phyloP scores from a whole-genome alignment of 805 yeast genomes.

The Saturnispora silvae region DNA sequence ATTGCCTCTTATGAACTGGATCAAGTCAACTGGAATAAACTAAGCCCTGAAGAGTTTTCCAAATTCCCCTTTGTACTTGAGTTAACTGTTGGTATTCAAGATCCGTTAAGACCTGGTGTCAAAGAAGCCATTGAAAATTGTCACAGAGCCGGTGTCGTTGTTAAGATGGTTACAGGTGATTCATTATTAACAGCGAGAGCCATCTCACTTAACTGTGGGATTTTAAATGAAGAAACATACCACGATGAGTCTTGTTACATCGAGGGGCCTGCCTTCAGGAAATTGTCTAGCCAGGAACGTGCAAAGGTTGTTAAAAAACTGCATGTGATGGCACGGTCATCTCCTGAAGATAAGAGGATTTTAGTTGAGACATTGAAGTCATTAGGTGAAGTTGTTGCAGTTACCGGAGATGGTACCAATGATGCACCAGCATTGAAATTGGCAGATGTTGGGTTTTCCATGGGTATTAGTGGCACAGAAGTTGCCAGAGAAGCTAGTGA shows the following conservation, averaged over 20 bases:
- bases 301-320: conserved; percentile 55
- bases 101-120: conserved; percentile 87
- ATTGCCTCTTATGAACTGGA: conserved; percentile 67
- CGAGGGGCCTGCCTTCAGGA: conserved; percentile 90
- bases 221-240: conserved; percentile 42
- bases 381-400: conserved; percentile 92
- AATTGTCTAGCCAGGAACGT: conserved; percentile 48
- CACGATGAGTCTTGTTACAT: conserved; percentile 52
- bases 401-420: conserved; percentile 98
- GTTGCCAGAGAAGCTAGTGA: conserved; percentile 98
- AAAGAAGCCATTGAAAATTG: conserved; percentile 82
- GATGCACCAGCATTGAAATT: conserved; percentile 96
- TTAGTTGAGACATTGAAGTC: conserved; percentile 71
- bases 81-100: conserved; percentile 85
- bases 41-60: conserved; percentile 6
- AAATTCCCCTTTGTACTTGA: conserved; percentile 39
- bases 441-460: conserved; percentile 96
- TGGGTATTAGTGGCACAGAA: conserved; percentile 98
- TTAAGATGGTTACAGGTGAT: conserved; percentile 98
- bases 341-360: conserved; percentile 89
- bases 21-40: conserved; percentile 34
- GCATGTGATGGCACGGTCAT: conserved; percentile 83
- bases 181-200: conserved; percentile 86
- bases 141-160: conserved; percentile 83
- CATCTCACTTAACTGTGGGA: conserved; percentile 80